Base-by-base conservation (phyloP, 2,329 filamentous ascomycete genomes). In the Penicillium sp. region DNA sequence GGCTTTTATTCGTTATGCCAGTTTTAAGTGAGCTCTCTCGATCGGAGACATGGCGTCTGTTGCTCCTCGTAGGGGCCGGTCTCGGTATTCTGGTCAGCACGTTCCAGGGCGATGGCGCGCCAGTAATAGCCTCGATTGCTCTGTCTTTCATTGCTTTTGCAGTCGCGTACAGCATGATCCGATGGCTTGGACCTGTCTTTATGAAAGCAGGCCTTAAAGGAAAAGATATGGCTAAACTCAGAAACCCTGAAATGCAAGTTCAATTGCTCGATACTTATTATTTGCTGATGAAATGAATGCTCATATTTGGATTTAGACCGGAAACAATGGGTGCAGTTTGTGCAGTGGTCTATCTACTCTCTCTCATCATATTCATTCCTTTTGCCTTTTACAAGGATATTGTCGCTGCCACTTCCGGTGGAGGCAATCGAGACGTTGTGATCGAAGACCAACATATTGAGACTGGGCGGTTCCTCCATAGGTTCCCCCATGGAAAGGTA, bases 341-440 rank as follows among this genome's bases (percentile, higher is more conserved):
- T 74, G 95, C 94, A 8, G 87, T 95, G 67, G 93, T 98, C 28
- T 98, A 98, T 78, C 84, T 99, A 46, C 84, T 99, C 66, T 85
- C 88, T 53, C 84, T 98, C 67, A 96, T 98, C 68, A 81, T 92
- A 64, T 99, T 99, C 76, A 93, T 98, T 60, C 95, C 95, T 0
- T 97, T 97, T 78, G 91, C 93, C 1, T 98, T 99, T 77, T 98
- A 97, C 82, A 96, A 97, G 79, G 94, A 98, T 75, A 96, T 99
- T 67, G 93, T 97, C 28, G 91, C 92, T 16, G 93, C 93, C 42
- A 98, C 95, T 22, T 96, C 92, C 67, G 95, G 93, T 65, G 93
- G 93, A 65, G 93, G 93, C 52, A 97, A 97, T 77, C 84, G 91
- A 65, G 94, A 97, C 79, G 87, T 95, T 6, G 90, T 96, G 13